Conservation (phyloP, 176 grass and related monocot species). For the Carex parvula region DNA sequence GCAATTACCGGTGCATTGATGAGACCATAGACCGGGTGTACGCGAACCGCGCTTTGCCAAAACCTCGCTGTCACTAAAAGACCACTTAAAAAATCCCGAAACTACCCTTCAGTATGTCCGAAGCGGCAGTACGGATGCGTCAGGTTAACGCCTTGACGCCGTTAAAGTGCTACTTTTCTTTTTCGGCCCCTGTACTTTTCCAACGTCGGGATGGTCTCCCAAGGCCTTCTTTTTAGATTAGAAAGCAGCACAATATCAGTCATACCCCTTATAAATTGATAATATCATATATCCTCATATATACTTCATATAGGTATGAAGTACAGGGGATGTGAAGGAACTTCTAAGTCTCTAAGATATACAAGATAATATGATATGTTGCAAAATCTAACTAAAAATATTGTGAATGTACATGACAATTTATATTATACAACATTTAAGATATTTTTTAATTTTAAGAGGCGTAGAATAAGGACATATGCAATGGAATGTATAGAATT, state of each 20-base stretch:
- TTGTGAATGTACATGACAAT: neutral
- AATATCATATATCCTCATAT: neutral
- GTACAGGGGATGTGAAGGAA: neutral
- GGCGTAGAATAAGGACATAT: neutral
- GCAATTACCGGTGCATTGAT: neutral
- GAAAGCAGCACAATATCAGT: neutral
- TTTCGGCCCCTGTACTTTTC: slow-evolving; percentile 19
- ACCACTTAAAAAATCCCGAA: slow-evolving; percentile 1
- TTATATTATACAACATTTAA: neutral
- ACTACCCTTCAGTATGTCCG: neutral
- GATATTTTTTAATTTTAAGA: neutral
- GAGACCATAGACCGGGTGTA: neutral
- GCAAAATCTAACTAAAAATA: neutral
- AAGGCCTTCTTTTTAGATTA: neutral
- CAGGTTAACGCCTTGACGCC: slow-evolving; percentile 24
- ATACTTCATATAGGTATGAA: neutral
- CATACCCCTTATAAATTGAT: neutral
- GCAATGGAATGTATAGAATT: no score
- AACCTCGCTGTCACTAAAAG: slow-evolving; percentile 23
- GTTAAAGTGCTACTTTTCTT: slow-evolving; percentile 15
- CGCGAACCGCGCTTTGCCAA: neutral
- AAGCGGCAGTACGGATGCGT: slow-evolving; percentile 23
- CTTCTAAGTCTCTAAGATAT: neutral
- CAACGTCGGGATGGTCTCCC: neutral
- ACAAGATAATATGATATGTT: neutral